These are phyloP conservation scores for Tulasnella sp. DNA, from an alignment of 768 basidiomycete species.

Conservation along the genomic window DNA sequence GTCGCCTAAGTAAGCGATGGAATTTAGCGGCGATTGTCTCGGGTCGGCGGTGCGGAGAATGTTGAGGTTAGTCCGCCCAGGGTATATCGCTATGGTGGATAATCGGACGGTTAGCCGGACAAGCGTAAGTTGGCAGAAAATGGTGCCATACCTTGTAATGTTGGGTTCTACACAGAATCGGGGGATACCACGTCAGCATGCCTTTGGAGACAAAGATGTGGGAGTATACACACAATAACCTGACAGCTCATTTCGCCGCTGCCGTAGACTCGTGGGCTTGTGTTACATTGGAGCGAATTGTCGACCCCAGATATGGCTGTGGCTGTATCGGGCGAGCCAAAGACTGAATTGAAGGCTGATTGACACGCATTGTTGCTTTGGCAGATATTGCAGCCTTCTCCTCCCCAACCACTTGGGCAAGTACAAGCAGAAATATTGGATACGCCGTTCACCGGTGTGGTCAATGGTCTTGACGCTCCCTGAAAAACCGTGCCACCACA, in stretches of 20 bases:
- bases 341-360: conserved; percentile 38
- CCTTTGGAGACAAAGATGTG: background rate
- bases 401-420: conserved; percentile 65
- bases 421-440: conserved; percentile 62
- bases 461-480: conserved; percentile 44
- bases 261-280: conserved; percentile 55
- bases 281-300: conserved; percentile 54
- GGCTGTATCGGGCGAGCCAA: conserved; percentile 20
- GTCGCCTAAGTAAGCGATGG: conserved; percentile 45
- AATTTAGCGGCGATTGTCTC: conserved; percentile 53
- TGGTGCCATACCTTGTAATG: conserved; percentile 39
- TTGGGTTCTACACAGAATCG: conserved; percentile 51
- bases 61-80: conserved; percentile 56
- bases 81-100: conserved; percentile 38
- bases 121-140: background rate
- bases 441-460: conserved; percentile 35
- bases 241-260: conserved; percentile 74
- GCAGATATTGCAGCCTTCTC: conserved; percentile 68
- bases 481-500: conserved; percentile 80
- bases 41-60: conserved; percentile 66
- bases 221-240: conserved; percentile 49
- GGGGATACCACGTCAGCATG: conserved; percentile 9
- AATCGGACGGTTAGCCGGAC: background rate
- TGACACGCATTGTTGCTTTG: conserved; percentile 54
- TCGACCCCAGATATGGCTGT: background rate